Evolutionary conservation across 2,329 filamentous ascomycete species (phyloP), one percentile per base, ranked within the genome.

Genomic region (Neoscytalidium dimidiatum): DNA sequence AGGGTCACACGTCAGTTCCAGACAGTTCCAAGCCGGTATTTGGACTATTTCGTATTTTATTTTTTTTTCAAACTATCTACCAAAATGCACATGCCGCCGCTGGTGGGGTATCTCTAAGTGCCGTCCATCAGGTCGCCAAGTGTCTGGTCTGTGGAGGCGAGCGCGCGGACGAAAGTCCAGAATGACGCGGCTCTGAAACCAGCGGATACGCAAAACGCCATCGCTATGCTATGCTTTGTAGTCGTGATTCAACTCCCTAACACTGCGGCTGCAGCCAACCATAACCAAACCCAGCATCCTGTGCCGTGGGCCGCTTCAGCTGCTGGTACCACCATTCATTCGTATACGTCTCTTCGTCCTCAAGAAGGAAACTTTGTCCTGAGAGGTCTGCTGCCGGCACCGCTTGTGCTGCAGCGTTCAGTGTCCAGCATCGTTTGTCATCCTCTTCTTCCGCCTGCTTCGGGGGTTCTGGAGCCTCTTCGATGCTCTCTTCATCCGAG

Each of bases 401-500:
- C n/a, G 46, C 46, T 41, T 44, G 62, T 19, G 49, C 49, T 53
- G 76, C 74, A 33, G 73, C 67, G 23, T 71, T 68, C 19, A 75
- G 69, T 4, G 73, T 69, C 49, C 73, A 68, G 28, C 71, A 67
- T 31, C 58, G 53, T 21, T 61, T 19, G 70, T 58, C 70, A 69
- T 21, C 63, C 66, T 57, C 67, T 67, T 28, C 71, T 4, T 46
- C 51, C 2, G 62, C 56, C 14, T 62, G 46, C 23, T 66, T 58
- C 23, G 52, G 31, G 7, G 66, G 64, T 23, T 57, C 64, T 1
- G 62, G 68, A 0, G 73, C 69, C 70, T 65, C 76, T n/a, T 75
- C 76, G 3, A 17, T 72, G 60, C 74, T 81, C 80, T 82, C 83
- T 0, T 85, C 86, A 1, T 85, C 84, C 7, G 60, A 58, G 35